A percentile compares a stretch with the other conserved stretches of the same genome.
Conservation (phyloP, 768 basidiomycete genomes). For the Mycena indigotica region DNA sequence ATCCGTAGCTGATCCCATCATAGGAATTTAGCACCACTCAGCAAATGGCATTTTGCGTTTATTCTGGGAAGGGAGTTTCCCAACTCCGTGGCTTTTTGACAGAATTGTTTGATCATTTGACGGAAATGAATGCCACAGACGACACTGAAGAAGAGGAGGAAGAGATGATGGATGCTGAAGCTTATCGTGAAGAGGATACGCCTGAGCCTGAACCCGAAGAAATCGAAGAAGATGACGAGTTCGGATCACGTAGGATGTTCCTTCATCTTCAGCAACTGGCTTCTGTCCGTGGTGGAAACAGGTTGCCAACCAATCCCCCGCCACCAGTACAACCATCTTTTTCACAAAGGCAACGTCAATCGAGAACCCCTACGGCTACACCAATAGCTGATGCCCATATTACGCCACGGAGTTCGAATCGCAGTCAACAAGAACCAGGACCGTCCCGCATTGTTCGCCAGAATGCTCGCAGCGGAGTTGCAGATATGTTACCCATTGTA, state of each 20-base stretch:
- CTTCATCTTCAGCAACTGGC: conserved; percentile 29
- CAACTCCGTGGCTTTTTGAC: conserved; percentile 81
- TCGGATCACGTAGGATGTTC: conserved; percentile 32
- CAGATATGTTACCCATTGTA: conserved; percentile 60
- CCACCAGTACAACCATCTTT: conserved; percentile 37
- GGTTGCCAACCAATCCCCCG: conserved; percentile 25
- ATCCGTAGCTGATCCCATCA: conserved; percentile 1
- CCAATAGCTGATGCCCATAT: conserved; percentile 19
- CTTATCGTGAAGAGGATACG: conserved; percentile 50
- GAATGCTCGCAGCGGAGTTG: conserved; percentile 34
- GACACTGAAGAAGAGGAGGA: conserved; percentile 71
- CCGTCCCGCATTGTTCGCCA: conserved; percentile 43
- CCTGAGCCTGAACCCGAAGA: conserved; percentile 45
- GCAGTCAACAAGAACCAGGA: conserved; percentile 25
- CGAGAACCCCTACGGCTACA: conserved; percentile 30
- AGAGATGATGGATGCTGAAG: conserved; percentile 51
- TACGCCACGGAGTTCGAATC: conserved; percentile 13
- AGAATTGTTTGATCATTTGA: conserved; percentile 74
- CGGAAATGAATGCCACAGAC: conserved; percentile 69
- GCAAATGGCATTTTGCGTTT: conserved; percentile 91
- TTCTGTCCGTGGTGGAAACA: conserved; percentile 21
- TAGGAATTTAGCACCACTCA: conserved; percentile 93
- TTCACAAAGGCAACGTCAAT: conserved; percentile 38
- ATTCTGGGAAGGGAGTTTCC: conserved; percentile 87
- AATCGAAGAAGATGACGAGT: conserved; percentile 35